Base-by-base conservation (phyloP, 768 basidiomycete species). In the Russula olivacea region DNA sequence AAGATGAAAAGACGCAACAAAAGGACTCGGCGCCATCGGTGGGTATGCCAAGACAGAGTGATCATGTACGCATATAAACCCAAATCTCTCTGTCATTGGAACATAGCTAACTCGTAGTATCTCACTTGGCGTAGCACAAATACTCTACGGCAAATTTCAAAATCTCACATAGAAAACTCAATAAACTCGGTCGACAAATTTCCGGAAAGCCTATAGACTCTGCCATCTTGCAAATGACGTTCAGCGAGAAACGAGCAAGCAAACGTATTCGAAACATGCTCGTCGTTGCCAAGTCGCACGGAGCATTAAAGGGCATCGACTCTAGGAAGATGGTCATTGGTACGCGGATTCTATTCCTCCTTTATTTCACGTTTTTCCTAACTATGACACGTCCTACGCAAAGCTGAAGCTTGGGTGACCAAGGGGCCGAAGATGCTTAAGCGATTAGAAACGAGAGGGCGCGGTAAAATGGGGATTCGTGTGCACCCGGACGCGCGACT, bases 151-250 rank as follows among this genome's bases (percentile, higher is more conserved):
- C 89, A 19, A 85, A 85, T 72, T 96, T 97, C 80, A 95, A 94
- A 75, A 91, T 94, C 48, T 96, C 93, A 4, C 89, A 88, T 69
- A 84, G 95, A 60, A 99, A 98, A 74, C 79, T 99, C 61, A 95
- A 96, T 74, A 83, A 86, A 78, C 80, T 99, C 47, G 88, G 86
- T 10, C 81, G 84, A 34, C 92, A 97, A 73, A 89, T 99, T 66
- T 81, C 91, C 2, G 89, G 91, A 21, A 88, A 93, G 69, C 94
- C 95, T 19, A 88, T 98, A 63, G 95, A 98, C 76, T 85, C 88
- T 68, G 96, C 96, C 40, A 96, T 99, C 72, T 78, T 98, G 61
- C 96, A 99, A 70, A 95, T 98, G 91, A 83, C 89, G 72, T 98
- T 97, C 74, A 92, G 89, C 66, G 89, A 95, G 74, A 99, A 99